Conservation (phyloP, 108 stramenopile species). For the Aureococcus anophagefferens region DNA sequence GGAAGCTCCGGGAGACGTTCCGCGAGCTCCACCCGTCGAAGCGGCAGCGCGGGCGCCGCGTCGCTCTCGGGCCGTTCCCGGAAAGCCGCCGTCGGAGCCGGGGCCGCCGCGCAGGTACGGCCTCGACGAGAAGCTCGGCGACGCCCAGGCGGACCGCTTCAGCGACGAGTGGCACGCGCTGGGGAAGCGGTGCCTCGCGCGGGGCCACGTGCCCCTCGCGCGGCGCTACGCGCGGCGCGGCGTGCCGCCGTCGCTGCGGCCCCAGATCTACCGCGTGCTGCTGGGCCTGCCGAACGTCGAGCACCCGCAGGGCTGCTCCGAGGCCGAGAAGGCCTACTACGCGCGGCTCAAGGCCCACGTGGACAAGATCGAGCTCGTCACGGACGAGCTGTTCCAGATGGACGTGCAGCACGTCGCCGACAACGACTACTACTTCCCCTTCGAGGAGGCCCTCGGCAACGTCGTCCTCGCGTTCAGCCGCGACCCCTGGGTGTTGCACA, state of each 20-base stretch:
- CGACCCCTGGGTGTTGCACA: not conserved
- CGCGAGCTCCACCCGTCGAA: constrained; percentile 26
- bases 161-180: constrained; percentile 13
- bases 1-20: constrained; percentile 21
- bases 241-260: constrained; percentile 26
- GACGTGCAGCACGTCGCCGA: constrained; percentile 33
- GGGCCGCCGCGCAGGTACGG: no score
- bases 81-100: no score
- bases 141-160: constrained; percentile 17
- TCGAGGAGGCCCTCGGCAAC: constrained; percentile 20
- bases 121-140: no score
- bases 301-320: not conserved
- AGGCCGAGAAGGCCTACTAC: constrained; percentile 14
- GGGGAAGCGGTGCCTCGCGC: constrained; percentile 14
- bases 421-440: constrained; percentile 36
- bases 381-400: constrained; percentile 36
- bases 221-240: constrained; percentile 26
- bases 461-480: constrained; percentile 6
- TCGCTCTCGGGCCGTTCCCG: no score
- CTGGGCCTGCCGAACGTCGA: constrained; percentile 15
- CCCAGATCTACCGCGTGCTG: constrained; percentile 17
- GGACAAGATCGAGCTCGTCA: constrained; percentile 18
- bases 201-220: constrained; percentile 21
- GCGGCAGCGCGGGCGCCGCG: no score
- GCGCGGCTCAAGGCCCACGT: constrained; percentile 10